Conservation (phyloP, 192 early-diverging fungal genomes). For the Linnemannia schmuckeri region DNA sequence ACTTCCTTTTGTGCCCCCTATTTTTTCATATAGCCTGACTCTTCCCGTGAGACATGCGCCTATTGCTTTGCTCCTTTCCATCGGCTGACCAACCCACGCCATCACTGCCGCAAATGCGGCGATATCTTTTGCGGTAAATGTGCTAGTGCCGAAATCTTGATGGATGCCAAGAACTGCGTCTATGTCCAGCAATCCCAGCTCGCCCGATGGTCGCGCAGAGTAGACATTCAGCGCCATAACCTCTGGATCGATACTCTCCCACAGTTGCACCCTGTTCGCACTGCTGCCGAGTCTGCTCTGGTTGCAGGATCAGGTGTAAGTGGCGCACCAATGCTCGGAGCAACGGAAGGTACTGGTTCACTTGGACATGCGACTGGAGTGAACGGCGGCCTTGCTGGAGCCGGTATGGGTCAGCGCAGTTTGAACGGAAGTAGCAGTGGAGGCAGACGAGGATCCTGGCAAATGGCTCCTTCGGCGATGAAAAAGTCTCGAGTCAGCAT, state of each 20-base stretch:
- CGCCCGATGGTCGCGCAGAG: constrained; percentile 45
- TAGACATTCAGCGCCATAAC: constrained; percentile 49
- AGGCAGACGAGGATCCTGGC: constrained; percentile 43
- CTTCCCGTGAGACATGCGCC: constrained; percentile 47
- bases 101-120: constrained; percentile 53
- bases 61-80: constrained; percentile 49
- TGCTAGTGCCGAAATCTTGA: constrained; percentile 51
- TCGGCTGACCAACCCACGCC: constrained; percentile 44
- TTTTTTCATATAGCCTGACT: constrained; percentile 31
- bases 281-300: constrained; percentile 37
- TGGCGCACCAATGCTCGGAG: neutral
- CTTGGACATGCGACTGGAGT: constrained; percentile 26
- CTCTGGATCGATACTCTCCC: constrained; percentile 55
- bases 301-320: constrained; percentile 14
- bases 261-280: constrained; percentile 48
- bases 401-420: constrained; percentile 28
- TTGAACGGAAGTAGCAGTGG: constrained; percentile 28
- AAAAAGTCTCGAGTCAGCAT: constrained; percentile 51
- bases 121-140: constrained; percentile 53
- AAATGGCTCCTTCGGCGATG: constrained; percentile 20
- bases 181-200: constrained; percentile 54
- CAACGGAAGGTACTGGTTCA: constrained; percentile 13
- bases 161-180: constrained; percentile 57
- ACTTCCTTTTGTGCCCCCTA: neutral
- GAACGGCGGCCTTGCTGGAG: constrained; percentile 5